Conservation (phyloP, 306 rosid genomes). For the Albizia julibrissin region DNA sequence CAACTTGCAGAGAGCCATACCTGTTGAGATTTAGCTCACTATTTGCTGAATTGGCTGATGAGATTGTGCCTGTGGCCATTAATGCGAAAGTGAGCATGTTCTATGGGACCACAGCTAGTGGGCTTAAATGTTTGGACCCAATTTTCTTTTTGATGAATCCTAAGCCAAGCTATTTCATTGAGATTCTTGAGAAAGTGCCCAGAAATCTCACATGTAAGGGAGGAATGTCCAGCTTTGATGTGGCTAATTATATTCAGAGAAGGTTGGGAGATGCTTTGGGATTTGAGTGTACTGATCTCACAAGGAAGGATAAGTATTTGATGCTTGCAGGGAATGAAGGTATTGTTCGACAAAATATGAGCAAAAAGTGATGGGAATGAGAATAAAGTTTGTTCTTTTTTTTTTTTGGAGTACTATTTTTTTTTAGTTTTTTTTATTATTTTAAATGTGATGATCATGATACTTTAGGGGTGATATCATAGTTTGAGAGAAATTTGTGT, state of each 20-base stretch:
- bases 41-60: conserved; percentile 85
- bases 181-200: conserved; percentile 68
- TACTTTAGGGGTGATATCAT: neutral
- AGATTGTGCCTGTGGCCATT: conserved; percentile 86
- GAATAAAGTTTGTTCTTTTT: neutral
- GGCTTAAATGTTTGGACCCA: conserved; percentile 83
- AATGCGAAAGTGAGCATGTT: conserved; percentile 72
- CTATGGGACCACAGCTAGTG: conserved; percentile 96
- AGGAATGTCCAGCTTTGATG: conserved; percentile 71
- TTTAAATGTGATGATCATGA: neutral
- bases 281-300: conserved; percentile 76
- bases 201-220: conserved; percentile 63
- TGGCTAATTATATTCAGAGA: conserved; percentile 78
- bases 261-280: conserved; percentile 74
- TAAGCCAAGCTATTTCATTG: conserved; percentile 57
- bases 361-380: conserved; percentile 8
- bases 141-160: conserved; percentile 91
- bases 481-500: neutral
- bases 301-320: conserved; percentile 88
- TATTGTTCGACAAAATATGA: conserved; percentile 43
- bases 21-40: conserved; percentile 81
- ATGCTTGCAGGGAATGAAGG: conserved; percentile 98
- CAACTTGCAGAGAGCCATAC: conserved; percentile 95
- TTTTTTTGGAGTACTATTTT: neutral
- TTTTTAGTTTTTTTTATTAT: neutral